These are phyloP conservation scores for Neofusicoccum parvum DNA, from an alignment of 2,329 filamentous ascomycete species.

Conservation along the genomic window DNA sequence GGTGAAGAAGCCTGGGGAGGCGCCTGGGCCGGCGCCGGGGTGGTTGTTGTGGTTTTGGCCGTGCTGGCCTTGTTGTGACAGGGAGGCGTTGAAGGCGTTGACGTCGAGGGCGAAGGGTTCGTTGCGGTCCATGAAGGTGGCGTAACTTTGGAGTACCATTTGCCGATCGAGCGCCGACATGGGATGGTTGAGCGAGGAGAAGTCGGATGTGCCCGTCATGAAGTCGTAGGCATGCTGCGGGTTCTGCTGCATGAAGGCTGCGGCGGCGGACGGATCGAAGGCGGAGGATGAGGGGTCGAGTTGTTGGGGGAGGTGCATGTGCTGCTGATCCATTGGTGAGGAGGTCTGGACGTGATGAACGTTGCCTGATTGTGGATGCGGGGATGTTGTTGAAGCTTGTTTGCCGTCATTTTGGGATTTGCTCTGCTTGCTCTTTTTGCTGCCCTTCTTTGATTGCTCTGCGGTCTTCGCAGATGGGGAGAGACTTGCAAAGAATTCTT, in stretches of 20 bases:
- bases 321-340: slow-evolving; percentile 3
- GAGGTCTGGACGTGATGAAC: slow-evolving; percentile 44
- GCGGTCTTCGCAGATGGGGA: slow-evolving; percentile 58
- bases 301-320: slow-evolving; percentile 24
- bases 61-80: neutral
- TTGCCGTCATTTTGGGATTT: neutral
- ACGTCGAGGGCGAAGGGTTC: slow-evolving; percentile 26
- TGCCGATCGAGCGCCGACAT: slow-evolving; percentile 74
- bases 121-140: slow-evolving; percentile 30
- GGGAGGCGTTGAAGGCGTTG: slow-evolving; percentile 11
- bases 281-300: slow-evolving; percentile 43
- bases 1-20: slow-evolving; percentile 29
- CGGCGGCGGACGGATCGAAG: slow-evolving; percentile 33
- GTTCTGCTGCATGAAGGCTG: slow-evolving; percentile 30
- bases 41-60: slow-evolving; percentile 11
- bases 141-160: slow-evolving; percentile 74
- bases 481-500: slow-evolving; percentile 87
- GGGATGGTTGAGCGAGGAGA: slow-evolving; percentile 45
- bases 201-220: neutral
- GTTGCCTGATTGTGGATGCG: slow-evolving; percentile 28
- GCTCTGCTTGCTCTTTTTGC: slow-evolving; percentile 22
- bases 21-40: slow-evolving; percentile 25
- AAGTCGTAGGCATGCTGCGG: slow-evolving; percentile 17
- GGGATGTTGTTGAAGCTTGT: slow-evolving; percentile 10
- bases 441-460: slow-evolving; percentile 32